Conservation (phyloP, 306 rosid species). For the Quercus aquifolioides region DNA sequence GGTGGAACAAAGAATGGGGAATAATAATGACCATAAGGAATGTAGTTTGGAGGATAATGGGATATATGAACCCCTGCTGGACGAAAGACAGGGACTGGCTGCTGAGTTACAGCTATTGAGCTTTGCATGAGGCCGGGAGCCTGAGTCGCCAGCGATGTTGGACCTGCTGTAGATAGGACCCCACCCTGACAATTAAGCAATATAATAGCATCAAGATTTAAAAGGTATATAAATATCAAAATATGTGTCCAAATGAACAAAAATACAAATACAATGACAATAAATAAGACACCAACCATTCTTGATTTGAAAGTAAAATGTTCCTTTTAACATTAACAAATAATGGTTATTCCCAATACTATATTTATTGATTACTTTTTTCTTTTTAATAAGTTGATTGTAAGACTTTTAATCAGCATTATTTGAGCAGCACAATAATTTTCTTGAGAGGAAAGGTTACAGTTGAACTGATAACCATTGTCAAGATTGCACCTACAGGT, state of each 20-base stretch:
- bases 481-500: background rate
- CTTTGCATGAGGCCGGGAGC: constrained; percentile 90
- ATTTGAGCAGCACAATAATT: constrained; percentile 1
- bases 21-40: constrained; percentile 81
- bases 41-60: constrained; percentile 83
- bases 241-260: background rate
- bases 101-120: constrained; percentile 84
- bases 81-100: constrained; percentile 80
- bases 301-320: background rate
- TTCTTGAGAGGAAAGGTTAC: background rate
- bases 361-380: background rate
- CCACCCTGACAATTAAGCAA: constrained; percentile 67
- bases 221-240: background rate
- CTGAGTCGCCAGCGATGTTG: constrained; percentile 73
- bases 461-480: background rate
- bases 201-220: constrained; percentile 12
- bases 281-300: background rate
- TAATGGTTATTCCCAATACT: background rate
- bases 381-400: background rate
- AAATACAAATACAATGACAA: background rate
- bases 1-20: constrained; percentile 81
- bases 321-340: background rate
- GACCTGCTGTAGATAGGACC: constrained; percentile 69
- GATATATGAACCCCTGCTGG: constrained; percentile 85
- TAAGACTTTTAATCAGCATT: constrained; percentile 7